Percentiles rank a stretch among this genome's conserved stretches.
Evolutionary conservation across 2,329 filamentous ascomycete genomes (phyloP).

Genomic region (Leptographium procerum): DNA sequence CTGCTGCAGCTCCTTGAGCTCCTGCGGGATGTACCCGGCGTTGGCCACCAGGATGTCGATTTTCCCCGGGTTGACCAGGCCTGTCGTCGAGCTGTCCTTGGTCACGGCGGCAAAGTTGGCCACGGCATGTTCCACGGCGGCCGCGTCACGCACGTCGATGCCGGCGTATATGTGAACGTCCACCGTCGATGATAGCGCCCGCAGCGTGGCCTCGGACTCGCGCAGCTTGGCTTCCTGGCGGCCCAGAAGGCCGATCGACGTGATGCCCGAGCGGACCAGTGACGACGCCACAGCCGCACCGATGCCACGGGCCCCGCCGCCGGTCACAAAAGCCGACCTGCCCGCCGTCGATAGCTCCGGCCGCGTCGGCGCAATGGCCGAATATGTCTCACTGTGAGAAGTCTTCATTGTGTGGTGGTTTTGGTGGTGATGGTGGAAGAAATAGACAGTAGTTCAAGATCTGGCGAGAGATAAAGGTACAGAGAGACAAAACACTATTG

Average conservation of each 20-base stretch:
- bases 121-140: not conserved
- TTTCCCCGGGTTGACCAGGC: not conserved
- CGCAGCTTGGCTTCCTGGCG: not conserved
- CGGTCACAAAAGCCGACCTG: not conserved
- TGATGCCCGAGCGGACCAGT: not conserved
- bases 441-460: too few relatives aligned
- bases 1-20: not conserved
- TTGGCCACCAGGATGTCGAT: not conserved
- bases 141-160: not conserved
- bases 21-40: not conserved
- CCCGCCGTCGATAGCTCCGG: not conserved
- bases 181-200: not conserved
- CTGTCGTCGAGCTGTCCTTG: not conserved
- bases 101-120: not conserved
- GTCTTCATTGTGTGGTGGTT: not conserved
- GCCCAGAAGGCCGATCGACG: not conserved
- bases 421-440: not conserved
- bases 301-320: not conserved
- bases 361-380: not conserved
- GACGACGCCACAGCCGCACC: not conserved
- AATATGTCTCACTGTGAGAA: not conserved
- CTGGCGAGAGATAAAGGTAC: too few relatives aligned
- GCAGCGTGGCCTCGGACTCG: not conserved
- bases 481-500: too few relatives aligned
- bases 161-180: not conserved